Percentiles rank a stretch among this genome's conserved stretches.
Evolutionary conservation across 306 rosid genomes (phyloP).

Genomic region (Purshia tridentata): DNA sequence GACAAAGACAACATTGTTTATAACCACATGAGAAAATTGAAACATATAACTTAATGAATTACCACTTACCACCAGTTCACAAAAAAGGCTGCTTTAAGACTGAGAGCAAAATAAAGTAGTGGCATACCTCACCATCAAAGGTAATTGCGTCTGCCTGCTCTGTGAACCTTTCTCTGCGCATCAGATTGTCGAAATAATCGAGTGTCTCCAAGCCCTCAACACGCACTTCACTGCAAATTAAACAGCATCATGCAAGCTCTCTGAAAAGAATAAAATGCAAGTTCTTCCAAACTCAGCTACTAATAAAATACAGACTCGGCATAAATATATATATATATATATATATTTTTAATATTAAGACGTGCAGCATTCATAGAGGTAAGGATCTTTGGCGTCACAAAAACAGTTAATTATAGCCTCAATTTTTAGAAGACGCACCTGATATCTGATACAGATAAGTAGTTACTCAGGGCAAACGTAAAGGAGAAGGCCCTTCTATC

Average conservation of each 20-base stretch:
- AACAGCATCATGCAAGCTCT: conserved; percentile 30
- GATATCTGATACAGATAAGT: conserved; percentile 67
- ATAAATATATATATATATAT: not conserved
- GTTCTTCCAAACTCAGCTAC: conserved; percentile 18
- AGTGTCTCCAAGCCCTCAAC: conserved; percentile 85
- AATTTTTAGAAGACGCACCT: conserved; percentile 43
- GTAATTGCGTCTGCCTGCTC: conserved; percentile 88
- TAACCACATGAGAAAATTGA: not conserved
- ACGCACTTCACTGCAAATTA: conserved; percentile 68
- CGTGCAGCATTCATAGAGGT: not conserved
- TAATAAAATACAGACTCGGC: not conserved
- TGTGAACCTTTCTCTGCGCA: conserved; percentile 55
- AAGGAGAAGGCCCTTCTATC: conserved; percentile 60
- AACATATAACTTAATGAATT: not conserved
- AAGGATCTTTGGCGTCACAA: not conserved
- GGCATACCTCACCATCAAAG: conserved; percentile 65
- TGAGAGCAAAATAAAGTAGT: conserved; percentile 4
- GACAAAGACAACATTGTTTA: no score
- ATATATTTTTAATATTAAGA: not conserved
- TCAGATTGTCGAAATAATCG: conserved; percentile 66
- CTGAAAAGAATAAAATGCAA: conserved; percentile 17
- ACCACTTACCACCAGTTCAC: not conserved
- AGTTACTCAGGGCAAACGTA: conserved; percentile 59
- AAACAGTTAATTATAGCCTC: not conserved
- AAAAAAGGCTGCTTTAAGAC: not conserved